Evolutionary conservation across 768 basidiomycete species (phyloP).

Genomic region (Collybia sp.): DNA sequence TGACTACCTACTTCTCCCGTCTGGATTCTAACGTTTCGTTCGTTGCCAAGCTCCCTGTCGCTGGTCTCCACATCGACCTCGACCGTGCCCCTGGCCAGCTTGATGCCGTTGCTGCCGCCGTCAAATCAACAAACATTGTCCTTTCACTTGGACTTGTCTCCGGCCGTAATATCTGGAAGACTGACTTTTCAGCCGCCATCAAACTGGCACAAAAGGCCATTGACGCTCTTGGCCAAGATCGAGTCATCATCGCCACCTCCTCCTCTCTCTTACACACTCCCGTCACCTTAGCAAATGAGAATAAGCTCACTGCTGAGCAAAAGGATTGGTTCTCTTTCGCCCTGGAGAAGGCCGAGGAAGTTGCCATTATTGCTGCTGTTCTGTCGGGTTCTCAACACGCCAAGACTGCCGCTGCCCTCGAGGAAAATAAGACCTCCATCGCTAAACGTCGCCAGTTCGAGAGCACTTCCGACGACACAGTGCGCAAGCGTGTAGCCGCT

Average conservation of each 20-base stretch:
- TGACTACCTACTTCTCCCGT: conserved; percentile 96
- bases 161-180: conserved; percentile 99
- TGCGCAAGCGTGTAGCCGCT: conserved; percentile 91
- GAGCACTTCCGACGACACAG: conserved; percentile 85
- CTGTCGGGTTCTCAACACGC: conserved; percentile 83
- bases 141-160: conserved; percentile 96
- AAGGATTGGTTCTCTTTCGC: conserved; percentile 99
- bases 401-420: conserved; percentile 65
- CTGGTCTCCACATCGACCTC: conserved; percentile 95
- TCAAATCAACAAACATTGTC: conserved; percentile 77
- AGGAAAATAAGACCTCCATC: conserved; percentile 88
- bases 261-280: conserved; percentile 99
- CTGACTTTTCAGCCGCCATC: conserved; percentile 81
- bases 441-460: conserved; percentile 94
- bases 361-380: conserved; percentile 79
- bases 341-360: conserved; percentile 90
- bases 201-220: conserved; percentile 82
- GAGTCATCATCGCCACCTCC: conserved; percentile 92
- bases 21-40: conserved; percentile 89
- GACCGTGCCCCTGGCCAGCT: conserved; percentile 92
- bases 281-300: conserved; percentile 91
- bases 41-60: conserved; percentile 87
- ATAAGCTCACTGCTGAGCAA: conserved; percentile 81
- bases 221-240: conserved; percentile 75
- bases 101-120: conserved; percentile 69